Evolutionary conservation across 2,329 filamentous ascomycete species (phyloP).

Genomic region (Dactylonectria estremocensis): DNA sequence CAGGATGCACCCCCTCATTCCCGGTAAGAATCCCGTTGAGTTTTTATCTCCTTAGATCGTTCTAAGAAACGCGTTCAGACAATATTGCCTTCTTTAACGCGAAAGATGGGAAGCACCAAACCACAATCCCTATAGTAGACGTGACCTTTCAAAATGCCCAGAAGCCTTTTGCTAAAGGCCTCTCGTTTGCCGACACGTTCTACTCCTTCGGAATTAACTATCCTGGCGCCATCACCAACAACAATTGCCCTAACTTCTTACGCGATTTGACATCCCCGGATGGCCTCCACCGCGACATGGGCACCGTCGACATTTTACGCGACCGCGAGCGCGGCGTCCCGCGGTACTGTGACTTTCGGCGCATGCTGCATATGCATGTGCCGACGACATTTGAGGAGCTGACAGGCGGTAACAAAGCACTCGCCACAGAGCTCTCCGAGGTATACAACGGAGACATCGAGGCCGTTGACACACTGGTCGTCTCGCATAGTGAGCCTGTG

Average conservation of each 20-base stretch:
- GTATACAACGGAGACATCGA: too few relatives aligned
- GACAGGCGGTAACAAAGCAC: too few relatives aligned
- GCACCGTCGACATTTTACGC: constrained; percentile 62
- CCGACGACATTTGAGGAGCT: too few relatives aligned
- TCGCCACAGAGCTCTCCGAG: too few relatives aligned
- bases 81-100: constrained; percentile 46
- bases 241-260: constrained; percentile 52
- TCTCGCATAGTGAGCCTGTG: too few relatives aligned
- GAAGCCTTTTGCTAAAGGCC: constrained; percentile 49
- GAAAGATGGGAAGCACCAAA: constrained; percentile 40
- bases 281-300: constrained; percentile 58
- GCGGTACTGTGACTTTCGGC: too few relatives aligned
- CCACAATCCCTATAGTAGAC: constrained; percentile 50
- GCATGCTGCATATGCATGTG: too few relatives aligned
- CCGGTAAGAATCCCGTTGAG: constrained; percentile 30
- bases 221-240: constrained; percentile 61
- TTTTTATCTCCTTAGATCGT: neutral
- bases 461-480: too few relatives aligned
- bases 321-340: constrained; percentile 62
- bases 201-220: constrained; percentile 65
- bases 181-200: constrained; percentile 56
- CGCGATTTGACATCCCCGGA: constrained; percentile 59
- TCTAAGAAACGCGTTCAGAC: neutral
- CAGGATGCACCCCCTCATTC: constrained; percentile 59
- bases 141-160: constrained; percentile 53